Conservation (phyloP, 768 basidiomycete genomes). For the Auricularia sp. region DNA sequence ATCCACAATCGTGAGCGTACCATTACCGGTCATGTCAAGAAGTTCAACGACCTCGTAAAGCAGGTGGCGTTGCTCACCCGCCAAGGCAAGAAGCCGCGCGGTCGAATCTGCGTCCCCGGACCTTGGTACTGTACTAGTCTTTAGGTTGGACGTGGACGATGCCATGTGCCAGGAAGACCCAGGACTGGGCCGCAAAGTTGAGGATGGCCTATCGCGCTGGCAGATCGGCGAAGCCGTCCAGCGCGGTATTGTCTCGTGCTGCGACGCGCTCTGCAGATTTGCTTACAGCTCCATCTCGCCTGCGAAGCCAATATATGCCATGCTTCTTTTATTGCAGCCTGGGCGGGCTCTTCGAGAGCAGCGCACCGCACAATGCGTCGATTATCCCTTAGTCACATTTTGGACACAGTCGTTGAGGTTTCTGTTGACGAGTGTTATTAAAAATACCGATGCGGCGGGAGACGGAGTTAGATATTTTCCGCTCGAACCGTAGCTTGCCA, state of each 20-base stretch:
- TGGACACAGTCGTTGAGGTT: no score
- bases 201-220: not conserved
- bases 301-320: no score
- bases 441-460: no score
- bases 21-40: not conserved
- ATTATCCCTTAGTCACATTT: no score
- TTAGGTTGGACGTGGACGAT: not conserved
- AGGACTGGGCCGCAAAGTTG: not conserved
- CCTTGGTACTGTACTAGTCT: not conserved
- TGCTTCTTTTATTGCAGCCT: no score
- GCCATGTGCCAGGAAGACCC: not conserved
- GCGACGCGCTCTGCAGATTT: no score
- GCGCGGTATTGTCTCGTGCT: not conserved
- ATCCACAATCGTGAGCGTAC: not conserved
- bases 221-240: not conserved
- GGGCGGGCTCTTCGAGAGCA: no score
- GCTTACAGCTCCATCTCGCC: no score
- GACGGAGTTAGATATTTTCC: no score
- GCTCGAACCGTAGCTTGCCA: no score
- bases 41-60: not conserved
- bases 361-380: no score
- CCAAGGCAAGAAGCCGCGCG: not conserved
- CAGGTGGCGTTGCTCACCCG: not conserved
- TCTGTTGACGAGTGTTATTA: no score
- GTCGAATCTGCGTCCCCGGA: not conserved